These are phyloP conservation scores for Neurospora sp. DNA, from an alignment of 2,329 filamentous ascomycete genomes.

Conservation along the genomic window DNA sequence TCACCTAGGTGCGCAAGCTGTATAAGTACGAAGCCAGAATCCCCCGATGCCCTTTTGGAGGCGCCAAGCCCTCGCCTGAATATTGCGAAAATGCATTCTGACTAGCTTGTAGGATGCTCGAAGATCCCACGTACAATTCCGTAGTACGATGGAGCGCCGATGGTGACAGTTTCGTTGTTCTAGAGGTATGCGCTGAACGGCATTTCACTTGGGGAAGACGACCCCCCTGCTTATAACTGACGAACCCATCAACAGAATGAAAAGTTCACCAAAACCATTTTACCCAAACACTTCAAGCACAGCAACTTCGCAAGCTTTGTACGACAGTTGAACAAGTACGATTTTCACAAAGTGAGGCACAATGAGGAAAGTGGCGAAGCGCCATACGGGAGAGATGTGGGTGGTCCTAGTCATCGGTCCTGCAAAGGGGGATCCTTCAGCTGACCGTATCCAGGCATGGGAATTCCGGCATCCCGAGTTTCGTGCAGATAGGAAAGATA, in stretches of 20 bases:
- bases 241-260: constrained; percentile 59
- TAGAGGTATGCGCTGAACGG: constrained; percentile 59
- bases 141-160: constrained; percentile 95
- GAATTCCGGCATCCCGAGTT: constrained; percentile 98
- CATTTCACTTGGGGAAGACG: constrained; percentile 2
- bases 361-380: constrained; percentile 79
- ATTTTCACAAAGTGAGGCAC: constrained; percentile 95
- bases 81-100: constrained; percentile 20
- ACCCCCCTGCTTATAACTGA: constrained; percentile 1
- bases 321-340: constrained; percentile 91
- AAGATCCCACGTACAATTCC: constrained; percentile 84
- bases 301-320: constrained; percentile 98
- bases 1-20: constrained; percentile 77
- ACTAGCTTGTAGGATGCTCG: constrained; percentile 66
- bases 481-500: constrained; percentile 89
- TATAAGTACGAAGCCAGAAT: constrained; percentile 66
- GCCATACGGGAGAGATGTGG: constrained; percentile 70
- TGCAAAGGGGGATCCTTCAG: constrained; percentile 4
- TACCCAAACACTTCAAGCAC: constrained; percentile 98
- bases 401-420: constrained; percentile 7
- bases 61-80: constrained; percentile 11
- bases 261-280: constrained; percentile 93
- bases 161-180: constrained; percentile 90
- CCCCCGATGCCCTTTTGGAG: constrained; percentile 4
- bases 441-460: constrained; percentile 56